phyloP scores from a whole-genome alignment of 208 protist species.

The Crithidia acanthocephali region DNA sequence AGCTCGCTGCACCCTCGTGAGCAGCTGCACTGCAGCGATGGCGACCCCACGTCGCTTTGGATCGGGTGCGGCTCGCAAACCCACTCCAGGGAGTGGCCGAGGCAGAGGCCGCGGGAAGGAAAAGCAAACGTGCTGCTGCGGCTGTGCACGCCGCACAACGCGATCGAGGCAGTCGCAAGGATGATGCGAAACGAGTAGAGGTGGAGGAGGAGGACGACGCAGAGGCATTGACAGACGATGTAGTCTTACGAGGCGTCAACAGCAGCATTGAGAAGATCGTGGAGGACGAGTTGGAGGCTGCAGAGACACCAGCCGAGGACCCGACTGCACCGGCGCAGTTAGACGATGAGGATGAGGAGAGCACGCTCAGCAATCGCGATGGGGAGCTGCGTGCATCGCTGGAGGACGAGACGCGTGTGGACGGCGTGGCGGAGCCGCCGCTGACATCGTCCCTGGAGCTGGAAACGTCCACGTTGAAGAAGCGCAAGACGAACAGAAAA shows the following conservation, averaged over 20 bases:
- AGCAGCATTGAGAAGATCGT: neutral
- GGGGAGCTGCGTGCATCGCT: too few relatives aligned
- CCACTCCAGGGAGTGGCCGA: neutral
- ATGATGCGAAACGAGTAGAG: too few relatives aligned
- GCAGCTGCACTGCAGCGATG: neutral
- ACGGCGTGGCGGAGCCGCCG: slow-evolving; percentile 6
- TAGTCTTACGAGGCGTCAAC: neutral
- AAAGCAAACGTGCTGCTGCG: neutral
- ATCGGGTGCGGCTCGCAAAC: slow-evolving; percentile 1
- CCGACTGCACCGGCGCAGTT: slow-evolving; percentile 5
- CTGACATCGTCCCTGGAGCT: neutral
- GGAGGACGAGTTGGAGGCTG: slow-evolving; percentile 6
- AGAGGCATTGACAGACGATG: neutral
- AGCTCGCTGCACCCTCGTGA: neutral
- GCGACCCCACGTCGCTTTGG: neutral
- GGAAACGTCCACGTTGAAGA: neutral
- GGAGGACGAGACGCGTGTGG: neutral
- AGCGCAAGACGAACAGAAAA: too few relatives aligned
- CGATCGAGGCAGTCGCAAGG: too few relatives aligned
- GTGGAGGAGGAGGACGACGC: neutral
- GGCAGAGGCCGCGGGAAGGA: neutral
- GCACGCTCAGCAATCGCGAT: slow-evolving; percentile 5
- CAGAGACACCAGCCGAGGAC: slow-evolving; percentile 5
- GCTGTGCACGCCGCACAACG: neutral
- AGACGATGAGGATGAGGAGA: slow-evolving; percentile 27